Base-by-base conservation (phyloP, 1,139 yeast genomes). In the Taphrina populina region DNA sequence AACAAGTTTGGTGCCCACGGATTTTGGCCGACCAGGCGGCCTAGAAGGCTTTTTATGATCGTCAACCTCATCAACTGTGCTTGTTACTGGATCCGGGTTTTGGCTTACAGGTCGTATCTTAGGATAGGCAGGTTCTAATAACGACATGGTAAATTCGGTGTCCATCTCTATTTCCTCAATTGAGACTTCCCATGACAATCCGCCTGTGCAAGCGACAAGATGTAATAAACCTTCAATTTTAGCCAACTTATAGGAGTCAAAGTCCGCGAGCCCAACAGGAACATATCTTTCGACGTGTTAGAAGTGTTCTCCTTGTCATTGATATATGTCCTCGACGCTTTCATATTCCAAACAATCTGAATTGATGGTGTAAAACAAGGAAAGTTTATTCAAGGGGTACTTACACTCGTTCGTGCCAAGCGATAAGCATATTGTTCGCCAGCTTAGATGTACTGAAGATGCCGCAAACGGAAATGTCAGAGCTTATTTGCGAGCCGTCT, bases 331-430 rank as follows among this genome's bases (percentile, higher is more conserved):
- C n/a, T n/a, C n/a, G n/a, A n/a, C n/a, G n/a, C n/a, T n/a, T n/a
- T n/a, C n/a, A n/a, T n/a, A n/a, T n/a, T n/a, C n/a, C n/a, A n/a
- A n/a, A n/a, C n/a, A n/a, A n/a, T n/a, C n/a, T n/a, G n/a, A n/a
- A n/a, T n/a, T n/a, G n/a, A n/a, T n/a, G n/a, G n/a, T n/a, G n/a
- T n/a, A n/a, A n/a, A n/a, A n/a, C n/a, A n/a, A n/a, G n/a, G n/a
- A n/a, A n/a, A n/a, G n/a, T n/a, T n/a, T n/a, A n/a, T n/a, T n/a
- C 8, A 27, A 33, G 6, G 7, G 13, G 36, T 17, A 24, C n/a
- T 10, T 43, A 43, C 47, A 30, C 47, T 43, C 47, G 47, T 17
- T 43, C 36, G 37, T 43, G 47, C 47, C 47, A 43, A 19, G 47
- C 32, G 29, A 43, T 7, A 2, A 43, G 27, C 29, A 27, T 26